Conservation (phyloP, 768 basidiomycete species). For the Tylopilus subfusipes region DNA sequence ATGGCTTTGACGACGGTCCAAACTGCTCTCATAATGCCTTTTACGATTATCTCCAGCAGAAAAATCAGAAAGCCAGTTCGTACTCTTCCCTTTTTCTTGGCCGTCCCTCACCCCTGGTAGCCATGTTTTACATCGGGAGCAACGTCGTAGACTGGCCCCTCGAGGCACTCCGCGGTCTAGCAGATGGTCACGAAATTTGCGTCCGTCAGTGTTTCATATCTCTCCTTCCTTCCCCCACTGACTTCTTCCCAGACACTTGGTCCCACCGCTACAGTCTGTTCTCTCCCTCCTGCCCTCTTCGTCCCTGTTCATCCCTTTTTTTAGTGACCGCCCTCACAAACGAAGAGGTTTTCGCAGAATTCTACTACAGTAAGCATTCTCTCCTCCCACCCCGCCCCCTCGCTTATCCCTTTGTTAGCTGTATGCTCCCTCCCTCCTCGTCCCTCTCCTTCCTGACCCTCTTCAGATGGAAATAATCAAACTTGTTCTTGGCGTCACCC, state of each 20-base stretch:
- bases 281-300: background rate
- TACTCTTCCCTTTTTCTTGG: background rate
- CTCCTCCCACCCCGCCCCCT: background rate
- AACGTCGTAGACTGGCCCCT: conserved; percentile 55
- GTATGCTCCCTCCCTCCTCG: conserved; percentile 10
- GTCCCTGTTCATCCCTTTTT: background rate
- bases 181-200: conserved; percentile 60
- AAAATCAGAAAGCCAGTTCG: conserved; percentile 56
- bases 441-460: background rate
- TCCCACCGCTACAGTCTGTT: conserved; percentile 45
- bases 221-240: background rate
- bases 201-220: conserved; percentile 44
- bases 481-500: conserved; percentile 51
- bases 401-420: conserved; percentile 17
- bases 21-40: conserved; percentile 64
- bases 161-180: conserved; percentile 50
- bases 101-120: conserved; percentile 25
- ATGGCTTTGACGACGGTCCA: conserved; percentile 63
- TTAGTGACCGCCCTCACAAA: conserved; percentile 59
- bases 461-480: conserved; percentile 50
- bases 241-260: conserved; percentile 26
- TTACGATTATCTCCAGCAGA: conserved; percentile 48
- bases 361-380: conserved; percentile 59
- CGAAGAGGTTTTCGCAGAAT: conserved; percentile 68
- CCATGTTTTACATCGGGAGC: conserved; percentile 62